Conservation (phyloP, 1,284 basidiomycete genomes). For the Heterobasidion annosum region DNA sequence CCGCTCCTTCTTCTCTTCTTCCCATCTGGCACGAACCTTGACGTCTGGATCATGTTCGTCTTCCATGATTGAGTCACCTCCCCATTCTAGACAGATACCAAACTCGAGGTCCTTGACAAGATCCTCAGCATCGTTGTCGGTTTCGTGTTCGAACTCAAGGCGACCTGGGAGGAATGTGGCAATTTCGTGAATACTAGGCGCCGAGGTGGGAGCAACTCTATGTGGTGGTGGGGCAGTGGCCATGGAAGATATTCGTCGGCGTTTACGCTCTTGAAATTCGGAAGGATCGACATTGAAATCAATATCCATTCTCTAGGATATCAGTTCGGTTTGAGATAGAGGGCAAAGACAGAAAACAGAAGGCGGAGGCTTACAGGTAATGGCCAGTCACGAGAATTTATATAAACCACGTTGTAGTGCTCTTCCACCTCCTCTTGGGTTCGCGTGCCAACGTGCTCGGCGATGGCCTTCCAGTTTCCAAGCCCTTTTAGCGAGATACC, state of each 20-base stretch:
- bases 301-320: constrained; percentile 50
- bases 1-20: constrained; percentile 46
- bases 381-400: constrained; percentile 73
- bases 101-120: constrained; percentile 96
- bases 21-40: constrained; percentile 55
- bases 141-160: constrained; percentile 94
- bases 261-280: constrained; percentile 83
- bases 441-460: constrained; percentile 92
- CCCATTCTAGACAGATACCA: constrained; percentile 78
- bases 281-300: constrained; percentile 70
- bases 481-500: constrained; percentile 86
- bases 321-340: neutral
- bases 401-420: constrained; percentile 83
- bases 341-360: neutral
- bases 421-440: constrained; percentile 92
- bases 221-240: constrained; percentile 40
- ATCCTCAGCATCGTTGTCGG: constrained; percentile 95
- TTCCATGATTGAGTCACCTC: constrained; percentile 76
- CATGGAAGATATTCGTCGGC: constrained; percentile 72
- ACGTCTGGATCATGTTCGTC: constrained; percentile 69
- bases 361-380: constrained; percentile 47
- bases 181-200: constrained; percentile 92
- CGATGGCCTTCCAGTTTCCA: constrained; percentile 97
- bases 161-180: constrained; percentile 92
- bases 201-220: constrained; percentile 81